Conservation (phyloP, 352 stramenopile genomes). For the Pythium phragmiticola region DNA sequence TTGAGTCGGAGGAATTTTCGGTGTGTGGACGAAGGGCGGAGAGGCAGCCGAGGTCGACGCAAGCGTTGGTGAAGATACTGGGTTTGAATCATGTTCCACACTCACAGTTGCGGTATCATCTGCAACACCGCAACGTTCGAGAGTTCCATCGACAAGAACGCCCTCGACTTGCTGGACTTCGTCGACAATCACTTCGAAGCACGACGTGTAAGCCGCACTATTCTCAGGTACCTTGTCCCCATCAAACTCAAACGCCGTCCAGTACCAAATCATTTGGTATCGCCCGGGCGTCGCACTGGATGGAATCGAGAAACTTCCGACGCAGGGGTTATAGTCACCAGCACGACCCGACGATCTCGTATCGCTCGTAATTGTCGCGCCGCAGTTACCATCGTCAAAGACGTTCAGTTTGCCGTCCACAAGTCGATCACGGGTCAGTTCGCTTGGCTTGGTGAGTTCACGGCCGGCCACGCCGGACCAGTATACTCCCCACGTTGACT, state of each 20-base stretch:
- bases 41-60: slow-evolving; percentile 3
- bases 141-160: background rate
- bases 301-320: slow-evolving; percentile 35
- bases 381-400: slow-evolving; percentile 43
- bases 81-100: background rate
- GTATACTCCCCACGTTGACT: slow-evolving; percentile 36
- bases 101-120: background rate
- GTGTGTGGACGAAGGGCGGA: background rate
- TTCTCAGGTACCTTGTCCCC: slow-evolving; percentile 1
- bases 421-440: slow-evolving; percentile 26
- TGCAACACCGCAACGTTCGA: background rate
- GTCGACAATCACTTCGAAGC: slow-evolving; percentile 32
- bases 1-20: background rate
- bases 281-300: slow-evolving; percentile 12
- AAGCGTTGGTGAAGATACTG: background rate
- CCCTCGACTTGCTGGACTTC: background rate
- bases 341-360: slow-evolving; percentile 21
- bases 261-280: slow-evolving; percentile 44
- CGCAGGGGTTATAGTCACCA: slow-evolving; percentile 33
- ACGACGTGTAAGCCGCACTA: slow-evolving; percentile 19
- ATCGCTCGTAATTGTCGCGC: slow-evolving; percentile 15
- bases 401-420: slow-evolving; percentile 26
- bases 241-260: slow-evolving; percentile 17
- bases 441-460: slow-evolving; percentile 32
- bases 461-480: slow-evolving; percentile 26